Evolutionary conservation across 2,329 filamentous ascomycete genomes (phyloP), one percentile per base, ranked within the genome.

Genomic region (Trichoderma oligosporum): DNA sequence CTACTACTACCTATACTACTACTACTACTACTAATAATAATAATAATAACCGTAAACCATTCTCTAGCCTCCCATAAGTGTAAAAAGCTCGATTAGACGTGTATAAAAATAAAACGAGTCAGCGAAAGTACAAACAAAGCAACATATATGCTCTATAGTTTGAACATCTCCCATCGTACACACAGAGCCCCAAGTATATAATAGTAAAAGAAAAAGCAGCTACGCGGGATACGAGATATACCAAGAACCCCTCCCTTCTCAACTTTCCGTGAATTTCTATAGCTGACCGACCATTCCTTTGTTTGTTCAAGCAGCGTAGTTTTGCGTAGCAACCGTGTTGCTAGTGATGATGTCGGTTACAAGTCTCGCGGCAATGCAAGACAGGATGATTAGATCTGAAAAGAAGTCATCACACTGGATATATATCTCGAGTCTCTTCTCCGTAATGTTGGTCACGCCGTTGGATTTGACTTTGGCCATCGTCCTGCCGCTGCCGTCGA

Each of bases 341-440:
- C n/a, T 25, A 31, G 22, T 48, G 12, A 25, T 20, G 18, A 48
- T 48, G 31, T 35, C 22, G 29, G 46, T 48, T 8, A 25, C 46
- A 8, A 24, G 46, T 25, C 18, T 48, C 46, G 46, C 46, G 11
- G 46, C 46, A 14, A 48, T 36, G 33, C 20, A 24, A 20, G 51
- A 54, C 12, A 69, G 9, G 4, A 68, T 14, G 3, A 67, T 53
- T 6, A 64, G 57, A 1, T 64, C 61, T 4, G 56, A n/a, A 4
- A 65, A 63, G 33, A 61, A 62, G 3, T 63, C 62, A 14, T 67
- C 67, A 14, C 64, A 63, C 2, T 44, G 57, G 0, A 63, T 63
- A 35, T 62, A 64, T 1, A 67, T 36, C 24, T 57, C 49, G 11
- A 67, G 25, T 11, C 61, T 56, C 57, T 64, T 67, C 33, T 65